These are phyloP conservation scores for Tricholoma sp. DNA, from an alignment of 768 basidiomycete species.

Conservation along the genomic window DNA sequence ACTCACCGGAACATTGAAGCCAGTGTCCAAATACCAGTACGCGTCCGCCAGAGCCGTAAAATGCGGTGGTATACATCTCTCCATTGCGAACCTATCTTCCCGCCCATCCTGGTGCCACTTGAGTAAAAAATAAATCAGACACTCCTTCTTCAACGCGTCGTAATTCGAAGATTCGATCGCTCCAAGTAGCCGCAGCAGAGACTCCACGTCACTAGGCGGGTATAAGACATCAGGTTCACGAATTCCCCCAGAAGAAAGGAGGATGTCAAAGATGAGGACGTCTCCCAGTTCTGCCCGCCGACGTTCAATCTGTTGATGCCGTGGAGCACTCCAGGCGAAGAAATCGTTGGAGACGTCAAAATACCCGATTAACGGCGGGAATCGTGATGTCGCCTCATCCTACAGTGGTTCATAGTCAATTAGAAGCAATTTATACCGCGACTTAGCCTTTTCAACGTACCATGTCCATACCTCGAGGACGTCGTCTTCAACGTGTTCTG, in stretches of 20 bases:
- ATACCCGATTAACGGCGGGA: conserved; percentile 23
- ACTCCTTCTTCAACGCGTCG: conserved; percentile 76
- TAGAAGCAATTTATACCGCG: not conserved
- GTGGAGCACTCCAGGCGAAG: conserved; percentile 58
- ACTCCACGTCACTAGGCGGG: conserved; percentile 55
- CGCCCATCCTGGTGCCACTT: conserved; percentile 71
- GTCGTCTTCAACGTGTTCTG: too few relatives aligned
- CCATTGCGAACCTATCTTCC: conserved; percentile 44
- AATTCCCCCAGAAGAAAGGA: conserved; percentile 62
- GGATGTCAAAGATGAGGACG: conserved; percentile 67
- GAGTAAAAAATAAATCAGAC: conserved; percentile 74
- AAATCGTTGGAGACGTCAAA: conserved; percentile 49
- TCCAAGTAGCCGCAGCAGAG: conserved; percentile 53
- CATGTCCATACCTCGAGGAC: not conserved
- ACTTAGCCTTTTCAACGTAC: not conserved
- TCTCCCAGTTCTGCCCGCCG: conserved; percentile 60
- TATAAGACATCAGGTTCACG: conserved; percentile 56
- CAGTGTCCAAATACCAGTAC: conserved; percentile 79
- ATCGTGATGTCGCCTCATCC: conserved; percentile 11
- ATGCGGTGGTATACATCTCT: conserved; percentile 68
- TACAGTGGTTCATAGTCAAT: conserved; percentile 3
- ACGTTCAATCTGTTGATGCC: conserved; percentile 52
- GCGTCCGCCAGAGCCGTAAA: conserved; percentile 75
- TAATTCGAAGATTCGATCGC: conserved; percentile 60
- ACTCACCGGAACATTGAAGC: conserved; percentile 60